phyloP scores from a whole-genome alignment of 805 yeast species.

The Metschnikowia baotianmanensis region DNA sequence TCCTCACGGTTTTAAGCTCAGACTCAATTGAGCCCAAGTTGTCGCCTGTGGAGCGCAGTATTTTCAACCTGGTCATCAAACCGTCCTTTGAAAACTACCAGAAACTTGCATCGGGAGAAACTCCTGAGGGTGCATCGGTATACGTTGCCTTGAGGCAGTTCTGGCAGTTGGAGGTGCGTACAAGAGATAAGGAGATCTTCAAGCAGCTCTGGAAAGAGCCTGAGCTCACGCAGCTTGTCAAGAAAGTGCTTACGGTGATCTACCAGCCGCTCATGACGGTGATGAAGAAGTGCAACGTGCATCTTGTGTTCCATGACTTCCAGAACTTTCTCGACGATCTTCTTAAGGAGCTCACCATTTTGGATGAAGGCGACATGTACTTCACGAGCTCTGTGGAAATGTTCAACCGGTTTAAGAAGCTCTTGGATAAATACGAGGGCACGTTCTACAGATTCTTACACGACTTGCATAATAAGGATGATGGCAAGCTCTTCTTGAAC shows the following conservation, averaged over 20 bases:
- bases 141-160: slow-evolving; percentile 59
- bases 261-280: slow-evolving; percentile 72
- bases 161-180: slow-evolving; percentile 61
- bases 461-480: slow-evolving; percentile 77
- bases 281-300: slow-evolving; percentile 64
- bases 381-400: slow-evolving; percentile 52
- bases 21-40: slow-evolving; percentile 23
- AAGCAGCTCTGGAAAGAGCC: slow-evolving; percentile 84
- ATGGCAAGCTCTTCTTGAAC: slow-evolving; percentile 65
- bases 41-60: slow-evolving; percentile 5
- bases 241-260: slow-evolving; percentile 67
- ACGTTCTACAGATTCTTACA: slow-evolving; percentile 74
- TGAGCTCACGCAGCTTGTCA: slow-evolving; percentile 69
- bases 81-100: slow-evolving; percentile 24
- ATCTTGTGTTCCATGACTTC: slow-evolving; percentile 50
- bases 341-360: slow-evolving; percentile 59
- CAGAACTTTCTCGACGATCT: slow-evolving; percentile 48
- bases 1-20: slow-evolving; percentile 50
- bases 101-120: slow-evolving; percentile 13
- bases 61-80: slow-evolving; percentile 12
- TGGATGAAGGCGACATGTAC: slow-evolving; percentile 55
- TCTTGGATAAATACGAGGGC: slow-evolving; percentile 71
- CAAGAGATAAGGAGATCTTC: slow-evolving; percentile 71
- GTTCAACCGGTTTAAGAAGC: slow-evolving; percentile 60
- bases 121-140: slow-evolving; percentile 25